Percentiles rank a stretch among this genome's conserved stretches.
These are phyloP conservation scores for Neoboletus magnificus DNA, from an alignment of 768 basidiomycete genomes.

Conservation along the genomic window DNA sequence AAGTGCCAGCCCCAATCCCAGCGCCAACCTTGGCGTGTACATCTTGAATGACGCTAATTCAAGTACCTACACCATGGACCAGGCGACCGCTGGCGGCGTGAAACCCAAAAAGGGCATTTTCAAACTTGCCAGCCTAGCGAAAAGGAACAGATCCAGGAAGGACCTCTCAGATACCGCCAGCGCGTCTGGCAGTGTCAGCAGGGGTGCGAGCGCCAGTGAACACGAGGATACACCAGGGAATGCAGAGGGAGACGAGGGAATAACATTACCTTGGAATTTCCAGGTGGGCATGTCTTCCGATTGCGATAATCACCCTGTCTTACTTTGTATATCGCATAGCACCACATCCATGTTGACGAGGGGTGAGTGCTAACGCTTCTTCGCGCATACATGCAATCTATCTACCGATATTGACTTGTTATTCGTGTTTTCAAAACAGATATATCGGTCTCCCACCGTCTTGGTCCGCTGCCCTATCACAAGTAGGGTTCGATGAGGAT, in stretches of 20 bases:
- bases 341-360: conserved; percentile 79
- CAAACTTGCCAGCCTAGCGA: conserved; percentile 36
- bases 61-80: conserved; percentile 11
- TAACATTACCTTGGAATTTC: conserved; percentile 73
- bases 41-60: conserved; percentile 14
- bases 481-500: conserved; percentile 63
- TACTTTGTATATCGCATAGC: conserved; percentile 37
- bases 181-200: conserved; percentile 9
- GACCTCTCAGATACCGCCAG: conserved; percentile 26
- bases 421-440: conserved; percentile 30
- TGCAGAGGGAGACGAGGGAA: conserved; percentile 51
- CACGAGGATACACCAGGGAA: not conserved
- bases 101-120: conserved; percentile 33
- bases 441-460: conserved; percentile 69
- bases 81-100: not conserved
- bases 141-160: conserved; percentile 31
- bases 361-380: conserved; percentile 41
- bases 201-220: conserved; percentile 13
- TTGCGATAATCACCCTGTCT: not conserved
- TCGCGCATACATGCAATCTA: not conserved
- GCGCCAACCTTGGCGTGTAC: conserved; percentile 8
- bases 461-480: conserved; percentile 60
- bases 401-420: not conserved
- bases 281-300: conserved; percentile 41
- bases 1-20: not conserved